These are phyloP conservation scores for Fusarium coffeatum DNA, from an alignment of 2,329 filamentous ascomycete species.

Conservation along the genomic window DNA sequence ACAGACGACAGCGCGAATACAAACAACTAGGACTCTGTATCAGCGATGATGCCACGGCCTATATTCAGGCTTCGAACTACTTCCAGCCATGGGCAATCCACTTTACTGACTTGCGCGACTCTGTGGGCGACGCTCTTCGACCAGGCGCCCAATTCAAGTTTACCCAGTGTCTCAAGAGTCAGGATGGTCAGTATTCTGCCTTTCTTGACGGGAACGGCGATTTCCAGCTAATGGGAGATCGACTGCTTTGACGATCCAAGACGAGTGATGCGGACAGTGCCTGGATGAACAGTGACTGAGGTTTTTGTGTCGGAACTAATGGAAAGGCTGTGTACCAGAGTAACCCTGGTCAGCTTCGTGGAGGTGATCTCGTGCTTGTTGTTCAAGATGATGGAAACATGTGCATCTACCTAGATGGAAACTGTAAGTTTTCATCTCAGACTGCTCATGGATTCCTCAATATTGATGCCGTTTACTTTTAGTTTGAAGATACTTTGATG, in stretches of 20 bases:
- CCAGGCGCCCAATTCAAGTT: not conserved
- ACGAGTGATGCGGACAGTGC: not conserved
- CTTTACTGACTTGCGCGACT: not conserved
- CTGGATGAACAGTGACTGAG: not conserved
- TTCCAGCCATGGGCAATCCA: not conserved
- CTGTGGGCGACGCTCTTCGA: not conserved
- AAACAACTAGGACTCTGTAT: not conserved
- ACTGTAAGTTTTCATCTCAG: no score
- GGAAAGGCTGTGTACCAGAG: not conserved
- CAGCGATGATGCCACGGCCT: not conserved
- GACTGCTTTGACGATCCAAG: not conserved
- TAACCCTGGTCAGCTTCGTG: not conserved
- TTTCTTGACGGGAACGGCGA: not conserved
- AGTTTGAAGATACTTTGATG: not conserved
- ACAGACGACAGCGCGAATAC: not conserved
- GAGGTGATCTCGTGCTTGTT: not conserved
- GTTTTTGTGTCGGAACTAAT: not conserved
- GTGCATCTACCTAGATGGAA: not conserved
- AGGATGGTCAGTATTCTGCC: not conserved
- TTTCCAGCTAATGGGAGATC: not conserved
- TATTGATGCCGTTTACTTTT: not conserved
- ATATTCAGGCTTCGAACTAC: fast-evolving
- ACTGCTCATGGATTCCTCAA: fast-evolving
- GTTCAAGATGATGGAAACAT: not conserved
- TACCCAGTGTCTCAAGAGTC: not conserved